Evolutionary conservation across 441 rosid species (phyloP), one percentile per base, ranked within the genome.

Genomic region (Syzygium syzygioides): DNA sequence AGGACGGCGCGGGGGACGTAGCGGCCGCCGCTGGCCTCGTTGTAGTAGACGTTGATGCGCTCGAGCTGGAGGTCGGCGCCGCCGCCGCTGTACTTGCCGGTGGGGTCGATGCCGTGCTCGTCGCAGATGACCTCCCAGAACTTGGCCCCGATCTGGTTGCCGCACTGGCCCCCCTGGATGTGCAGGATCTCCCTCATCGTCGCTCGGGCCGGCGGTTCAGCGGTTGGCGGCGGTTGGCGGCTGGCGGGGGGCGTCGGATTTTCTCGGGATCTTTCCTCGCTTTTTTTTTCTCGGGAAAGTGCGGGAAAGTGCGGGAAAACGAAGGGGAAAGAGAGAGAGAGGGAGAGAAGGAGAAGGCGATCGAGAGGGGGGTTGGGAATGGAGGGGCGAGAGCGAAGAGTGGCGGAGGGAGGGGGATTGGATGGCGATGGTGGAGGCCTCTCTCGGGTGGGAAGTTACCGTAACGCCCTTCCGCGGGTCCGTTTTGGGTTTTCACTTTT

Each of bases 131-230:
- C 83, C 83, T 76, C 83, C 83, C 83, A 76, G 83, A 76, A 76
- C 83, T 76, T 76, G 83, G 83, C 83, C 83, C 83, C 83, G 83
- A 76, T 76, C 83, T 76, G 83, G 83, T 76, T 76, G n/a, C 83
- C 83, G 83, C 83, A 76, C 83, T 76, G 83, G 3, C 83, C 83
- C 18, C 83, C 83, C 83, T 76, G 83, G 52, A 76, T 76, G 83
- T 76, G 83, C 52, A 76, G 83, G 83, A 76, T 76, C 83, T 76
- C 83, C 45, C 83, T 76, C 83, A 76, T 76, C 83, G 48, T 76
- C 83, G 52, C 83, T 76, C 1, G n/a, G 28, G 14, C 6, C n/a
- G 28, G 62, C 11, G 52, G 79, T 0, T 45, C 8, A 14, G 41
- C n/a, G n/a, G n/a, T n/a, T n/a, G n/a, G n/a, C n/a, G n/a, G n/a